Evolutionary conservation across 2,329 filamentous ascomycete species (phyloP).

Genomic region (Calcarisporium arbuscula): DNA sequence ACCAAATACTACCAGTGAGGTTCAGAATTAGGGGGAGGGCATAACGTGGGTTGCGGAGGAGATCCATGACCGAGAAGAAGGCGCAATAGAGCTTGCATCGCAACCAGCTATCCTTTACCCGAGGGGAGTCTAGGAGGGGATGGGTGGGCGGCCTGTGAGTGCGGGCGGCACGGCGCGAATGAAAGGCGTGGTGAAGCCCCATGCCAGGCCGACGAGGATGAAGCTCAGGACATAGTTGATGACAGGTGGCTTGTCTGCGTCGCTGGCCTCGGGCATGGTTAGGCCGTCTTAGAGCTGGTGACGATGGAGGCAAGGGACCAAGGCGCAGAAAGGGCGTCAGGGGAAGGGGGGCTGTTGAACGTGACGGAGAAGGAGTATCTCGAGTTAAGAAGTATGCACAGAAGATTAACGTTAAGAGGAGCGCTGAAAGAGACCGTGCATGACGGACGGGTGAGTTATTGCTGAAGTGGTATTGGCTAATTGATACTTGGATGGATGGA

Average conservation of each 20-base stretch:
- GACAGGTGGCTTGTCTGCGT: conserved; percentile 37
- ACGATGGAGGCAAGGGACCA: neutral
- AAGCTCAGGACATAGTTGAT: conserved; percentile 86
- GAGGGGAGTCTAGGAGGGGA: conserved; percentile 43
- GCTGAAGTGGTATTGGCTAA: no score
- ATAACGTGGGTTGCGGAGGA: conserved; percentile 76
- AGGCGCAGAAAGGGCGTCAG: neutral
- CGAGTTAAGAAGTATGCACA: no score
- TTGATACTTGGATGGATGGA: no score
- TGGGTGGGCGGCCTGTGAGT: conserved; percentile 62
- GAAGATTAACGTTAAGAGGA: no score
- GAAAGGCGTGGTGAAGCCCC: conserved; percentile 90
- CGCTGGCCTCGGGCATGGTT: conserved; percentile 1
- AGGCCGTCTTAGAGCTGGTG: conserved; percentile 2
- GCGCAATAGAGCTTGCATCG: conserved; percentile 56
- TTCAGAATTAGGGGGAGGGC: conserved; percentile 81
- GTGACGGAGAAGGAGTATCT: no score
- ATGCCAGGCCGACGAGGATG: conserved; percentile 83
- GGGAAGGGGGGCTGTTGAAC: no score
- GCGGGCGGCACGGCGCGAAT: conserved; percentile 79
- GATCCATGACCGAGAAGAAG: conserved; percentile 69
- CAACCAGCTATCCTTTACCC: conserved; percentile 52
- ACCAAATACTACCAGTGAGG: conserved; percentile 91
- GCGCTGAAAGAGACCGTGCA: no score
- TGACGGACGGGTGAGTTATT: no score